Evolutionary conservation across 2,329 filamentous ascomycete species (phyloP), one percentile per base, ranked within the genome.

Genomic region (Fusarium concolor): DNA sequence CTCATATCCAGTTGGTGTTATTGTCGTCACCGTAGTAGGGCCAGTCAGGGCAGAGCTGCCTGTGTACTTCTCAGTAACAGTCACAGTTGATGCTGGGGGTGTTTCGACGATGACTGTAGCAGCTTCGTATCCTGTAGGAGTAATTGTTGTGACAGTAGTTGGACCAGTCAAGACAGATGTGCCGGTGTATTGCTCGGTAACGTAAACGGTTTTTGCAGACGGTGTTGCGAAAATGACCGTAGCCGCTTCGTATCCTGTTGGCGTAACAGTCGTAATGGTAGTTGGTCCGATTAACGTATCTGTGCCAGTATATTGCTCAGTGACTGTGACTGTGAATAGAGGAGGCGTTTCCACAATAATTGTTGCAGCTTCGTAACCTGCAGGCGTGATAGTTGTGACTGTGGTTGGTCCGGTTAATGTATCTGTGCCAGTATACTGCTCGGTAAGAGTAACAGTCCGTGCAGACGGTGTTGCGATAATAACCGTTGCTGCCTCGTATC

Each of bases 101-200:
- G 55, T 58, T 10, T 55, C 55, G 10, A 58, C 42, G 3, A 58
- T 44, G 9, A 57, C 39, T 3, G 55, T 57, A 20, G 20, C 47
- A 9, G 47, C 24, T 15, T 54, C 39, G 8, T 38, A 44, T 14
- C 47, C 55, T 6, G 47, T 56, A 0, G 59, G 59, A 0, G 59
- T 46, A 15, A 58, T 41, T 0, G 55, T 57, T 2, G 55, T 57
- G 17, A 20, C 20, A 2, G 47, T 57, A 2, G 31, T 28, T 2
- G 55, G 47, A 3, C 38, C 55, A 1, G 47, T 28, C 6, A 57
- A 7, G 10, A 26, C 12, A 1, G 38, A 43, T 3, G 55, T 54
- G 3, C 55, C 55, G 12, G 24, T 43, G 3, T 57, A 57, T 2
- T 39, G 38, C 6, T 39, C 29, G 1, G 47, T 57, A 5, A 22